Conservation (phyloP, 2,329 filamentous ascomycete genomes). For the Diaporthe sp. region DNA sequence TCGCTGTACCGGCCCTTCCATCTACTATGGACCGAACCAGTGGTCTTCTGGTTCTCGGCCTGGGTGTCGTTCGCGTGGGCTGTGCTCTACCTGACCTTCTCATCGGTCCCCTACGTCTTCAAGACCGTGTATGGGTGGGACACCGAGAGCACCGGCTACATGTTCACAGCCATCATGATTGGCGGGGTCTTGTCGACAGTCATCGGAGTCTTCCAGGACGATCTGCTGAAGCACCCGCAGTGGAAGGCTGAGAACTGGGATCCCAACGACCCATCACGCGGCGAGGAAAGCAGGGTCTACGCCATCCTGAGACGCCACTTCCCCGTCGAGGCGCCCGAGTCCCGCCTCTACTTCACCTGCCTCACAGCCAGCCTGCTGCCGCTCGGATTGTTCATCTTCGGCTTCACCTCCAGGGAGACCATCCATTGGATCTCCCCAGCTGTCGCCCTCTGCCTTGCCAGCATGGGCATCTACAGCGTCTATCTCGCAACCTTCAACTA, state of each 20-base stretch:
- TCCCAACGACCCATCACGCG: background rate
- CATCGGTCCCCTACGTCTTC: conserved; percentile 85
- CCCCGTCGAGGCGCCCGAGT: conserved; percentile 75
- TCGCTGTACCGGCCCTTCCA: conserved; percentile 85
- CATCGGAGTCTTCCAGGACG: conserved; percentile 80
- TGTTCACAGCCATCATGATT: conserved; percentile 81
- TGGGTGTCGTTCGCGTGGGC: conserved; percentile 95
- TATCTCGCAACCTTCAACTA: conserved; percentile 95
- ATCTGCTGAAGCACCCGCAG: conserved; percentile 65
- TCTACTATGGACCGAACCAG: conserved; percentile 80
- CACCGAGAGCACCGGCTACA: conserved; percentile 75
- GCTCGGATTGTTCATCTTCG: conserved; percentile 84
- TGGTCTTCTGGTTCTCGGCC: conserved; percentile 88
- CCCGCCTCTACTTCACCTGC: conserved; percentile 86
- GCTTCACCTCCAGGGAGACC: conserved; percentile 74
- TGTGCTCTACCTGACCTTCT: conserved; percentile 87
- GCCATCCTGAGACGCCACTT: conserved; percentile 60
- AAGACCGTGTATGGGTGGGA: conserved; percentile 76
- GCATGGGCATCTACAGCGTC: conserved; percentile 88
- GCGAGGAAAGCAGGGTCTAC: conserved; percentile 56
- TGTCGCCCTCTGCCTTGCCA: conserved; percentile 79
- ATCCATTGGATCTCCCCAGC: conserved; percentile 81
- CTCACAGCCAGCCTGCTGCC: conserved; percentile 82
- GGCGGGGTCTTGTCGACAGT: conserved; percentile 76
- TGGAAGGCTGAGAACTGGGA: conserved; percentile 53